Conservation (phyloP, 805 yeast species). For the Peterozyma xylosa region DNA sequence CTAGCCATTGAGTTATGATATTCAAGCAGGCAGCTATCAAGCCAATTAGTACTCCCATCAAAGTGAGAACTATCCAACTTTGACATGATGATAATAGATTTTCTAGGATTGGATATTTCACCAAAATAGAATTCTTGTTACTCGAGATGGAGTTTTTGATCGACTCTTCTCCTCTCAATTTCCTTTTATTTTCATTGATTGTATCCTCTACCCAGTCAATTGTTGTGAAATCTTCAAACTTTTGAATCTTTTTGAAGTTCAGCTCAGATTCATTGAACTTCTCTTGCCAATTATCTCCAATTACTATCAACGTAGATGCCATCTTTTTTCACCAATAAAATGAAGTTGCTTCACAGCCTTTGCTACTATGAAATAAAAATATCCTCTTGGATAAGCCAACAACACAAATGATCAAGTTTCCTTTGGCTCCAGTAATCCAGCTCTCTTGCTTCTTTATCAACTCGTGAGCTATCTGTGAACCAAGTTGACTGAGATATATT, state of each 20-base stretch:
- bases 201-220: slow-evolving; percentile 69
- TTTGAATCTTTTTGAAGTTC: slow-evolving; percentile 22
- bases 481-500: too few relatives aligned
- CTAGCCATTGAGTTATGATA: slow-evolving; percentile 80
- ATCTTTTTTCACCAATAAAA: neutral
- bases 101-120: slow-evolving; percentile 13
- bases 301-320: neutral
- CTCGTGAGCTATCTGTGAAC: too few relatives aligned
- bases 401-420: neutral
- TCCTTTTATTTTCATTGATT: slow-evolving; percentile 33
- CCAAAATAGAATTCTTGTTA: slow-evolving; percentile 11
- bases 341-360: too few relatives aligned
- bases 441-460: too few relatives aligned
- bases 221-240: slow-evolving; percentile 56
- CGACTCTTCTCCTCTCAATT: slow-evolving; percentile 12
- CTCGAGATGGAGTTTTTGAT: neutral
- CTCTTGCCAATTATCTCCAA: slow-evolving; percentile 4
- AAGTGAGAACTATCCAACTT: slow-evolving; percentile 68
- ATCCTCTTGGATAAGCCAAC: too few relatives aligned
- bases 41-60: slow-evolving; percentile 76
- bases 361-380: too few relatives aligned
- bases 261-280: neutral
- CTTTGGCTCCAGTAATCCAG: neutral
- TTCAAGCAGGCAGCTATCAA: slow-evolving; percentile 75
- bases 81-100: slow-evolving; percentile 31